These are phyloP conservation scores for Cercospora beticola DNA, from an alignment of 2,329 filamentous ascomycete genomes.

Conservation along the genomic window DNA sequence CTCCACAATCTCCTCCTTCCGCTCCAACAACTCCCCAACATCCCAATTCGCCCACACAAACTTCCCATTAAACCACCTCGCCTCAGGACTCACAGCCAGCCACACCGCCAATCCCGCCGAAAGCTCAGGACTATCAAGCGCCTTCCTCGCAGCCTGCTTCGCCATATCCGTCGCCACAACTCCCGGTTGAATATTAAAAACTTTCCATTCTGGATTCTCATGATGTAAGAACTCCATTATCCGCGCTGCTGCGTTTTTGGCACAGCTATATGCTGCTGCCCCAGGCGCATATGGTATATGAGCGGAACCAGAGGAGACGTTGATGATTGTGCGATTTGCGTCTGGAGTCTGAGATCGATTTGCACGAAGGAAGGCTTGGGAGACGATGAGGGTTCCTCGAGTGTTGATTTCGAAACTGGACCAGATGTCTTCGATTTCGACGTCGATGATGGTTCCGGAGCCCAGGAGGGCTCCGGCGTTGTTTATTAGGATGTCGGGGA, in stretches of 20 bases:
- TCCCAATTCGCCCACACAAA: constrained; percentile 28
- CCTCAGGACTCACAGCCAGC: constrained; percentile 43
- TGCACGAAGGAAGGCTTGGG: constrained; percentile 6
- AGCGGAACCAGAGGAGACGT: constrained; percentile 38
- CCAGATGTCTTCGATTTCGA: constrained; percentile 1
- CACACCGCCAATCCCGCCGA: constrained; percentile 6
- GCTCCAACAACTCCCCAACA: constrained; percentile 18
- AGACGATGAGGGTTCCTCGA: constrained; percentile 6
- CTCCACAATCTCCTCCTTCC: constrained; percentile 15
- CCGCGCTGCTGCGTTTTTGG: constrained; percentile 12
- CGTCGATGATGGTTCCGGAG: not conserved
- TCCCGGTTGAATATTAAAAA: constrained; percentile 19
- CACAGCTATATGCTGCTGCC: constrained; percentile 9
- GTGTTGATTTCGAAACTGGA: constrained; percentile 1
- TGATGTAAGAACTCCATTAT: constrained; percentile 9
- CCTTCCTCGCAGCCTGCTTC: constrained; percentile 14
- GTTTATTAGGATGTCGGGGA: constrained; percentile 11
- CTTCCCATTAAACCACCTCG: constrained; percentile 20
- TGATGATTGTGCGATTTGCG: constrained; percentile 27
- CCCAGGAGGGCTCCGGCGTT: constrained; percentile 10
- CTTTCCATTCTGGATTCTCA: constrained; percentile 8
- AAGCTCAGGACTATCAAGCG: not conserved
- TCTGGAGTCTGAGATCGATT: not conserved
- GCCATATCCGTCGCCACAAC: constrained; percentile 8
- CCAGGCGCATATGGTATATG: constrained; percentile 29